These are phyloP conservation scores for Penicillium sp. DNA, from an alignment of 2,329 filamentous ascomycete genomes.

Conservation along the genomic window DNA sequence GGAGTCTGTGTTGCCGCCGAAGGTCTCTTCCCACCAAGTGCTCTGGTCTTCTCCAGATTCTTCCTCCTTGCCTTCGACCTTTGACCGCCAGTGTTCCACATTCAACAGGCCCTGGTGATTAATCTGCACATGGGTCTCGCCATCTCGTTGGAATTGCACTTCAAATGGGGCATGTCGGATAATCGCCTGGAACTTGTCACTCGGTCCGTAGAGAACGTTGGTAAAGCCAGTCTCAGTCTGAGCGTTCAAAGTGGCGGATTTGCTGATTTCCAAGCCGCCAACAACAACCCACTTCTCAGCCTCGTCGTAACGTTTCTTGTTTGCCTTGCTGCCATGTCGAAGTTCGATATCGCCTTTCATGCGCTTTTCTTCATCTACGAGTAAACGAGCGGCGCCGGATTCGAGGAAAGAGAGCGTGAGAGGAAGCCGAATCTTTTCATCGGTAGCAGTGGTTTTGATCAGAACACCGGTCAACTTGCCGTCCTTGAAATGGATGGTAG, in stretches of 20 bases:
- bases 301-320: conserved; percentile 94
- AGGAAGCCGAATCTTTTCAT: conserved; percentile 70
- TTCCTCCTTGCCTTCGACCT: conserved; percentile 63
- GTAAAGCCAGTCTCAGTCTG: conserved; percentile 65
- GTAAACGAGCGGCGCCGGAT: conserved; percentile 80
- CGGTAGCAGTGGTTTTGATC: conserved; percentile 68
- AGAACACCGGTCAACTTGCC: conserved; percentile 75
- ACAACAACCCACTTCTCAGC: conserved; percentile 80
- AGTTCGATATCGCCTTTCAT: conserved; percentile 84
- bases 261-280: conserved; percentile 69
- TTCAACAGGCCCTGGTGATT: conserved; percentile 90
- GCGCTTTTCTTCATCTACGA: conserved; percentile 85
- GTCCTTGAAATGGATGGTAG: conserved; percentile 68
- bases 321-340: conserved; percentile 72
- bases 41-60: conserved; percentile 56
- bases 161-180: conserved; percentile 78
- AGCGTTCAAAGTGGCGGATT: conserved; percentile 61
- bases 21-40: conserved; percentile 97
- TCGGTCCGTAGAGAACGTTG: conserved; percentile 70
- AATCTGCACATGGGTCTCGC: conserved; percentile 73
- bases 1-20: conserved; percentile 89
- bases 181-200: conserved; percentile 70
- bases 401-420: conserved; percentile 83
- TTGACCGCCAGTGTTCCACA: conserved; percentile 89
- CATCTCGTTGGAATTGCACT: conserved; percentile 81